Percentiles rank a stretch among this genome's conserved stretches.
Evolutionary conservation across 2,329 filamentous ascomycete genomes (phyloP).

Genomic region (Knoxdaviesia proteae): DNA sequence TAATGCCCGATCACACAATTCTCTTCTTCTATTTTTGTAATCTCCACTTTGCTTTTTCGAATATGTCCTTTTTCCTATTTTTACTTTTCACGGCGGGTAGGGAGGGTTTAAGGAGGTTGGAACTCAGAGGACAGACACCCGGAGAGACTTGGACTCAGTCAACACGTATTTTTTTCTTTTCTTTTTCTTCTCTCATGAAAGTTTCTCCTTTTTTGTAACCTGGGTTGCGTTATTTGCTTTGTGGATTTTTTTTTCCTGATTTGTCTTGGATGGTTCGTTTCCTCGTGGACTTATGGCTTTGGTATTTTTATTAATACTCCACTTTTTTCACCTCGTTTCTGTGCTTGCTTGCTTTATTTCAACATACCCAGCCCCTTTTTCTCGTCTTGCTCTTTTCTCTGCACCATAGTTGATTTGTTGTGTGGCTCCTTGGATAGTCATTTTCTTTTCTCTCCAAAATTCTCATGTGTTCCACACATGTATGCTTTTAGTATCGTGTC

Average conservation of each 20-base stretch:
- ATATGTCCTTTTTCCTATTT: not conserved
- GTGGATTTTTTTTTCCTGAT: conserved; percentile 1
- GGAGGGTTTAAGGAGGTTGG: not conserved
- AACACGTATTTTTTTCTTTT: not conserved
- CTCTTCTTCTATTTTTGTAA: not conserved
- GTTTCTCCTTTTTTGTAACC: not conserved
- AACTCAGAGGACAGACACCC: too few relatives aligned
- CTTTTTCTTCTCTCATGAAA: not conserved
- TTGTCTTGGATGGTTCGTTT: not conserved
- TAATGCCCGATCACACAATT: conserved; percentile 5
- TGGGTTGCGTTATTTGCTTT: not conserved
- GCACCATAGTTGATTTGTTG: not conserved
- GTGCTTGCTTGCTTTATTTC: too few relatives aligned
- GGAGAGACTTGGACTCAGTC: not conserved
- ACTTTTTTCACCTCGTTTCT: not conserved
- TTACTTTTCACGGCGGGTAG: not conserved
- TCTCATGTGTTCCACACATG: too few relatives aligned
- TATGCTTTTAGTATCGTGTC: too few relatives aligned
- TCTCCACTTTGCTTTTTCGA: not conserved
- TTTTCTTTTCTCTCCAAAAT: not conserved
- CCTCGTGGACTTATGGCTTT: not conserved
- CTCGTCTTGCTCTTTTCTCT: not conserved
- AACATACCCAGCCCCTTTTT: not conserved
- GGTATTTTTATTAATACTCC: not conserved
- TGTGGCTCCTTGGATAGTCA: not conserved